Evolutionary conservation across 2,329 filamentous ascomycete genomes (phyloP).

Genomic region (Intubia oerlemansii): DNA sequence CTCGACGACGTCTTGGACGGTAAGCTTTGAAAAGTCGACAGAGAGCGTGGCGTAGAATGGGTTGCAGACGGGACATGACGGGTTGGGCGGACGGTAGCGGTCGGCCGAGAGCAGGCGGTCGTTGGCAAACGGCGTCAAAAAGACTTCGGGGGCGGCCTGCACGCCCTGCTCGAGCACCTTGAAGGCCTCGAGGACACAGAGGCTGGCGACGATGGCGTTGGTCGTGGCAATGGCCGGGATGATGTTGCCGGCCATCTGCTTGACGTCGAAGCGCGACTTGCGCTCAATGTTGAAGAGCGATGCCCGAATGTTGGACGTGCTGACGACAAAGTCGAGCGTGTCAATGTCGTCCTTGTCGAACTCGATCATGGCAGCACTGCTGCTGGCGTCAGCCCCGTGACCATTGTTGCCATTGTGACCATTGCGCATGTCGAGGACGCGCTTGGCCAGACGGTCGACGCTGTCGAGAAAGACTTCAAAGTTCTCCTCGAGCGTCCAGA

Average conservation of each 20-base stretch:
- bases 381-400: slow-evolving; percentile 42
- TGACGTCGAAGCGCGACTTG: slow-evolving; percentile 89
- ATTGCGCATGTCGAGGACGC: slow-evolving; percentile 26
- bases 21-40: slow-evolving; percentile 50
- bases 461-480: slow-evolving; percentile 74
- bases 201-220: slow-evolving; percentile 83
- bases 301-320: slow-evolving; percentile 77
- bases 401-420: too few species aligned
- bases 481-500: slow-evolving; percentile 72
- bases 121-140: slow-evolving; percentile 47
- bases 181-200: slow-evolving; percentile 83
- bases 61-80: slow-evolving; percentile 65
- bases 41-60: slow-evolving; percentile 45
- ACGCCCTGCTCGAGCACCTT: slow-evolving; percentile 48
- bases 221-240: slow-evolving; percentile 97
- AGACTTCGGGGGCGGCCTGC: slow-evolving; percentile 30
- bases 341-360: slow-evolving; percentile 97
- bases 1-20: slow-evolving; percentile 59
- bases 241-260: slow-evolving; percentile 98
- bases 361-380: slow-evolving; percentile 34
- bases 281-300: slow-evolving; percentile 71
- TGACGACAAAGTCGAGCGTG: slow-evolving; percentile 82
- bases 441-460: slow-evolving; percentile 51
- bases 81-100: slow-evolving; percentile 43
- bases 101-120: slow-evolving; percentile 38